Evolutionary conservation across 176 grass and related monocot species (phyloP).

Genomic region (barley (Hordeum vulgare)): DNA sequence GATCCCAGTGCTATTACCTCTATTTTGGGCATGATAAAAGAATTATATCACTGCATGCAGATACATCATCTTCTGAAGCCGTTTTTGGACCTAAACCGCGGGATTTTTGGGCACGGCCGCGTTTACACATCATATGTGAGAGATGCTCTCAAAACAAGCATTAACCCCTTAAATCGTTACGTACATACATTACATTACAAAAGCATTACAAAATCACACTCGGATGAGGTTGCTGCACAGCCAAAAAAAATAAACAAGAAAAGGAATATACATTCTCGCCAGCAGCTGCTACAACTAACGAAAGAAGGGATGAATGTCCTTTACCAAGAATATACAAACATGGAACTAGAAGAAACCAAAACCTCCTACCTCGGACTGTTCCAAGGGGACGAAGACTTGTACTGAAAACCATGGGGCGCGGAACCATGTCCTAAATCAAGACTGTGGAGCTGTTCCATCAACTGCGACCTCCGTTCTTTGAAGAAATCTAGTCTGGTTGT

Average conservation of each 20-base stretch:
- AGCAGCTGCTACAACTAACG: constrained; percentile 23
- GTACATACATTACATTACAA: constrained; percentile 34
- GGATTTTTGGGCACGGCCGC: too few species aligned
- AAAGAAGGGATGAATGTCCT: background rate
- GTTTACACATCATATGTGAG: too few species aligned
- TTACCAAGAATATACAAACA: constrained; percentile 46
- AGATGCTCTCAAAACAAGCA: background rate
- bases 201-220: constrained; percentile 30
- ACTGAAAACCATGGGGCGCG: constrained; percentile 45
- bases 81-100: too few species aligned
- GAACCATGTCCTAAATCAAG: constrained; percentile 84
- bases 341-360: background rate
- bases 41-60: too few species aligned
- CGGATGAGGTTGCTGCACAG: background rate
- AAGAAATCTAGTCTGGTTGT: constrained; percentile 96
- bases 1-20: too few species aligned
- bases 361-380: constrained; percentile 61
- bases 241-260: background rate
- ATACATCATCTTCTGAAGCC: too few species aligned
- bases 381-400: constrained; percentile 80
- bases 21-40: too few species aligned
- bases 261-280: constrained; percentile 45
- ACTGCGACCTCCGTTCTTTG: constrained; percentile 84
- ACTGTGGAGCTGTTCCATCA: constrained; percentile 97
- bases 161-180: background rate